phyloP scores from a whole-genome alignment of 176 grass and related monocot genomes.

The Oropetium thomaeum region DNA sequence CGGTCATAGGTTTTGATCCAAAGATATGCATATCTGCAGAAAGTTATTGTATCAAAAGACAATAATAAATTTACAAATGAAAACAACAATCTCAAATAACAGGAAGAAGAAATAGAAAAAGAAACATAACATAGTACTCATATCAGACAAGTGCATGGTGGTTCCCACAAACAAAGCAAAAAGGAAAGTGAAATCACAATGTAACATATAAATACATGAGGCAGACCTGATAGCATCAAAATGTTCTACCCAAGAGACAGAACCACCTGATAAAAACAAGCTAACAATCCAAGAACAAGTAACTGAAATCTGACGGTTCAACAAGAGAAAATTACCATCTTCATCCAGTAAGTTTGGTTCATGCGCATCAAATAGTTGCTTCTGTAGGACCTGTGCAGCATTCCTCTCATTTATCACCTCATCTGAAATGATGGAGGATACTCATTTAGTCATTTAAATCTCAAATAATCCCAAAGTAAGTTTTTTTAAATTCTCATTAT shows the following conservation, averaged over 20 bases:
- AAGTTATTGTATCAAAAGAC: conserved; percentile 23
- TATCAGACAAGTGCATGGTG: background rate
- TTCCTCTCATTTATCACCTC: conserved; percentile 47
- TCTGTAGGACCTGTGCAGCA: conserved; percentile 51
- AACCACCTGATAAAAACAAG: conserved; percentile 4
- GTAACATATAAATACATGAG: conserved; percentile 20
- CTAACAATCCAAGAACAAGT: background rate
- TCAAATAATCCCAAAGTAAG: conserved; percentile 12
- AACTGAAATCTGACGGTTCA: conserved; percentile 18
- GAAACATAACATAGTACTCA: background rate
- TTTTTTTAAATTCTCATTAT: too few species aligned
- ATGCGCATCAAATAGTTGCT: conserved; percentile 67
- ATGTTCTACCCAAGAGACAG: background rate
- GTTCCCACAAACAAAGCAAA: too few species aligned
- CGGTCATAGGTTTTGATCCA: conserved; percentile 82
- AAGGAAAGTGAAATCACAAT: conserved; percentile 21
- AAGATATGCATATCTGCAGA: conserved; percentile 99
- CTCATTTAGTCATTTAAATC: background rate
- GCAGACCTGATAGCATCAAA: background rate
- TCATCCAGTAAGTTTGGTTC: conserved; percentile 90
- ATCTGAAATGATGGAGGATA: conserved; percentile 38
- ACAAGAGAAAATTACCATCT: conserved; percentile 49
- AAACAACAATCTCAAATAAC: background rate
- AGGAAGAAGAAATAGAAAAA: background rate
- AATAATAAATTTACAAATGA: background rate